Evolutionary conservation across 2,329 filamentous ascomycete species (phyloP).

Genomic region (Botryotinia narcissicola): DNA sequence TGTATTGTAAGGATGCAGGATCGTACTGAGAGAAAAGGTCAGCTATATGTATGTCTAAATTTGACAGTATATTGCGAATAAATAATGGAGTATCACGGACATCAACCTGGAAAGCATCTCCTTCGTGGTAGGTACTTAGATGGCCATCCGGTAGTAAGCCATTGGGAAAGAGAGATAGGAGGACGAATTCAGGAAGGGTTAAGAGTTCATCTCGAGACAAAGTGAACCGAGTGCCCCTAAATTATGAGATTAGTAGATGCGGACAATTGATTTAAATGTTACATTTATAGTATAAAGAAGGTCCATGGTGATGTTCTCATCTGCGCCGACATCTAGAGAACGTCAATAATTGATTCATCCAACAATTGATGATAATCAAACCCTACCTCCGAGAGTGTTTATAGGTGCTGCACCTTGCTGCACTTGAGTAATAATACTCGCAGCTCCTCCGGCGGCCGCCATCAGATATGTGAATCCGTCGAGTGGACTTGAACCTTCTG

Average conservation of each 20-base stretch:
- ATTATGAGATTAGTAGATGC: slow-evolving; percentile 35
- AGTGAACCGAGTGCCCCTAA: slow-evolving; percentile 86
- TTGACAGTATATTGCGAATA: slow-evolving; percentile 37
- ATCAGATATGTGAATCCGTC: slow-evolving; percentile 94
- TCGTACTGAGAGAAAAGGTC: slow-evolving; percentile 72
- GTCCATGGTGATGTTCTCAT: slow-evolving; percentile 94
- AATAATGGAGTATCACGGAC: slow-evolving; percentile 58
- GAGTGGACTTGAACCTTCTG: slow-evolving; percentile 89
- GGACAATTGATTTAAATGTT: slow-evolving; percentile 13
- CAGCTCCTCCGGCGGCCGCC: slow-evolving; percentile 93
- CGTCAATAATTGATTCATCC: slow-evolving; percentile 19
- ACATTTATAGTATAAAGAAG: slow-evolving; percentile 65
- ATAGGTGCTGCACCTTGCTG: slow-evolving; percentile 85
- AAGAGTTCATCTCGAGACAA: slow-evolving; percentile 92
- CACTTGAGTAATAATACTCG: slow-evolving; percentile 99
- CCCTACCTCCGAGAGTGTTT: slow-evolving; percentile 80
- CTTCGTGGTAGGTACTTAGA: slow-evolving; percentile 87
- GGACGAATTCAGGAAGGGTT: slow-evolving; percentile 93
- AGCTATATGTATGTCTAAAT: slow-evolving; percentile 45
- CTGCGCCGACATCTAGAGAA: slow-evolving; percentile 69
- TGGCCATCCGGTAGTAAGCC: slow-evolving; percentile 97
- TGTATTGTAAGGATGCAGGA: slow-evolving; percentile 92
- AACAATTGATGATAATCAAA: slow-evolving; percentile 7
- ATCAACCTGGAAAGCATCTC: slow-evolving; percentile 94
- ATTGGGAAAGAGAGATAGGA: slow-evolving; percentile 96